phyloP scores from a whole-genome alignment of 176 grass and related monocot genomes.

The Oryza meyeriana region DNA sequence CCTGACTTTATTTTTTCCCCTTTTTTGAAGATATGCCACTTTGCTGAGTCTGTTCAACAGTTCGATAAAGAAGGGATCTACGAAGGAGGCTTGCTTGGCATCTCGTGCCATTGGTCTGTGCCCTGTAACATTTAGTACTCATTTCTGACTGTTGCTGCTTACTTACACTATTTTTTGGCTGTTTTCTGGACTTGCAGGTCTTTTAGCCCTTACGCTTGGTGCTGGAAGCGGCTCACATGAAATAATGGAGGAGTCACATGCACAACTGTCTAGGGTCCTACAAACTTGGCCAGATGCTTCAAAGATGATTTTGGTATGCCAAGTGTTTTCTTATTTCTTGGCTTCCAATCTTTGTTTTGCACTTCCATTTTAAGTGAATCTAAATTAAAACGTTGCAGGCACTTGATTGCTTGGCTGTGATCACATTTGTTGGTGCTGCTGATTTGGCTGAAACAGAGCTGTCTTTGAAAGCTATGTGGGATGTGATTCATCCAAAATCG shows the following conservation, averaged over 20 bases:
- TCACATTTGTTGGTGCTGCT: conserved; percentile 74
- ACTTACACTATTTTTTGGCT: neutral
- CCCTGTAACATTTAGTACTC: neutral
- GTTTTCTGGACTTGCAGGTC: conserved; percentile 36
- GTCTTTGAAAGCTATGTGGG: conserved; percentile 80
- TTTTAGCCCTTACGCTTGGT: conserved; percentile 72
- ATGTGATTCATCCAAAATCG: conserved; percentile 85
- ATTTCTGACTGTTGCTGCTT: neutral
- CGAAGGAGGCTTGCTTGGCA: conserved; percentile 69
- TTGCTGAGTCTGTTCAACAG: conserved; percentile 69
- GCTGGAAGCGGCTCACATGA: conserved; percentile 48
- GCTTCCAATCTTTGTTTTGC: neutral
- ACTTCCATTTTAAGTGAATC: neutral
- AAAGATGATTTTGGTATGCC: conserved; percentile 64
- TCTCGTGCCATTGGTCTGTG: conserved; percentile 56
- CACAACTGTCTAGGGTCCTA: conserved; percentile 58
- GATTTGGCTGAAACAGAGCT: conserved; percentile 68
- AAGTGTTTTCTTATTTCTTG: neutral
- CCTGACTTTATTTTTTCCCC: neutral
- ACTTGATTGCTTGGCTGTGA: conserved; percentile 67
- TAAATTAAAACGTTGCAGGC: conserved; percentile 40
- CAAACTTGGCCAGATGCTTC: conserved; percentile 48
- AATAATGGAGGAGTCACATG: conserved; percentile 68
- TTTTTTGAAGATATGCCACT: conserved; percentile 67
- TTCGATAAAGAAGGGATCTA: conserved; percentile 79